Evolutionary conservation across 1,284 basidiomycete genomes (phyloP).

Genomic region (Mycena sp.): DNA sequence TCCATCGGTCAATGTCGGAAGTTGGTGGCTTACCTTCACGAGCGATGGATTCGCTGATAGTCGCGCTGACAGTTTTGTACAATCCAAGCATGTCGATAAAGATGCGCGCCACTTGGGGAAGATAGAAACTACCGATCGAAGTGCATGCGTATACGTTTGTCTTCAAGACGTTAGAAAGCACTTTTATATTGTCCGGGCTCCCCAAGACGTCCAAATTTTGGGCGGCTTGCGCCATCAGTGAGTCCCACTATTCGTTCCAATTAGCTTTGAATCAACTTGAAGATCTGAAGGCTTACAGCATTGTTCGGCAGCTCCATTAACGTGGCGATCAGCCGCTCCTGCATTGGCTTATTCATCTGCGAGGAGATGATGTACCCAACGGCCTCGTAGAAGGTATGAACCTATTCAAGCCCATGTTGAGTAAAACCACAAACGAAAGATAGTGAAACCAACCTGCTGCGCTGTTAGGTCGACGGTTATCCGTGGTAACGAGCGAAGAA

Average conservation of each 20-base stretch:
- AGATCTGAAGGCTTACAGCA: conserved; percentile 60
- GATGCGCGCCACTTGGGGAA: conserved; percentile 94
- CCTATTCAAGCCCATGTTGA: conserved; percentile 55
- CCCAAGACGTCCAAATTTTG: conserved; percentile 93
- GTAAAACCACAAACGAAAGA: neutral
- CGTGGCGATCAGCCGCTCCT: conserved; percentile 94
- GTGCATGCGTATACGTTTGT: conserved; percentile 98
- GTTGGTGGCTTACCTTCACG: conserved; percentile 72
- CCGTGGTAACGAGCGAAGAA: conserved; percentile 89
- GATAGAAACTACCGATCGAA: conserved; percentile 96
- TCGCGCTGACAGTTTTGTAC: conserved; percentile 98
- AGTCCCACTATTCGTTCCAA: conserved; percentile 84
- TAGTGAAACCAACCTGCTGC: conserved; percentile 71
- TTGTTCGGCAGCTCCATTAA: conserved; percentile 98
- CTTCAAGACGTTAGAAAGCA: conserved; percentile 96
- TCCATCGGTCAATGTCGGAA: neutral
- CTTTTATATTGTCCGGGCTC: conserved; percentile 95
- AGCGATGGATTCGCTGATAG: conserved; percentile 93
- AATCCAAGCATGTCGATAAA: conserved; percentile 99
- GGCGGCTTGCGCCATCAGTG: conserved; percentile 94
- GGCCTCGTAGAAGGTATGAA: conserved; percentile 97
- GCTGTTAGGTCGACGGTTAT: conserved; percentile 97
- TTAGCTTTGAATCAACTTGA: conserved; percentile 2
- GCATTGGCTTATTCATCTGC: conserved; percentile 96
- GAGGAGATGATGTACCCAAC: conserved; percentile 99